Percentiles rank a stretch among this genome's conserved stretches.
Conservation (phyloP, 495 filamentous ascomycete genomes). For the Evansstolkia leycettana region DNA sequence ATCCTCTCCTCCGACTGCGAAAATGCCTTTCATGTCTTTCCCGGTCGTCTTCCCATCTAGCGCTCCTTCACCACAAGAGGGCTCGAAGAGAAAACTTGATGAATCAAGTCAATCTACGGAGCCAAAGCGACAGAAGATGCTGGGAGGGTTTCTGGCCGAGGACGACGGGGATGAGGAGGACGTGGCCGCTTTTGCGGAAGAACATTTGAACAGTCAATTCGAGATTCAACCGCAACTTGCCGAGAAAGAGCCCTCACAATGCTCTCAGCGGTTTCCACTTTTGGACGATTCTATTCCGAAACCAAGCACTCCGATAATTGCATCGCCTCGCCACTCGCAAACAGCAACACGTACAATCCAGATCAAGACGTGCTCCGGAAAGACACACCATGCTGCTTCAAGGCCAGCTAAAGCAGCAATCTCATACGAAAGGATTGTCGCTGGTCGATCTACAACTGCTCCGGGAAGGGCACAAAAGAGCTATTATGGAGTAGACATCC, state of each 20-base stretch:
- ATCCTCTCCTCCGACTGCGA: constrained; percentile 22
- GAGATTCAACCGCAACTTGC: constrained; percentile 21
- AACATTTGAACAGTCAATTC: constrained; percentile 26
- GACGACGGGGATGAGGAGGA: constrained; percentile 25
- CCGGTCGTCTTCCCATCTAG: constrained; percentile 44
- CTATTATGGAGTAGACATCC: constrained; percentile 89
- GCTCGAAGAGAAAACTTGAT: constrained; percentile 34
- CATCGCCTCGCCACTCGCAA: constrained; percentile 6
- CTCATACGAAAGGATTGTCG: constrained; percentile 58
- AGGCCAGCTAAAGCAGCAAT: constrained; percentile 34
- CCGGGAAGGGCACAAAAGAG: constrained; percentile 64
- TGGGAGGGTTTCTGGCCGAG: constrained; percentile 36
- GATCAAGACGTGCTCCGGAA: constrained; percentile 57
- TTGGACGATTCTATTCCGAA: neutral
- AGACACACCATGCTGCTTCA: constrained; percentile 39
- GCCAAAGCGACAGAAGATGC: constrained; percentile 27
- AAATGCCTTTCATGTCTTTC: constrained; percentile 53
- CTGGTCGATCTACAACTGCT: constrained; percentile 52
- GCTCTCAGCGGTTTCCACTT: neutral
- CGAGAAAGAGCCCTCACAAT: constrained; percentile 7
- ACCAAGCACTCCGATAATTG: neutral
- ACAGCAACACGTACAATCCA: constrained; percentile 19
- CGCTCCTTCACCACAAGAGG: constrained; percentile 32
- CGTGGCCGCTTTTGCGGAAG: constrained; percentile 17
- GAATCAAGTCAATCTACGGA: constrained; percentile 22